These are phyloP conservation scores for Candida broadrunensis DNA, from an alignment of 805 yeast genomes.

Conservation along the genomic window DNA sequence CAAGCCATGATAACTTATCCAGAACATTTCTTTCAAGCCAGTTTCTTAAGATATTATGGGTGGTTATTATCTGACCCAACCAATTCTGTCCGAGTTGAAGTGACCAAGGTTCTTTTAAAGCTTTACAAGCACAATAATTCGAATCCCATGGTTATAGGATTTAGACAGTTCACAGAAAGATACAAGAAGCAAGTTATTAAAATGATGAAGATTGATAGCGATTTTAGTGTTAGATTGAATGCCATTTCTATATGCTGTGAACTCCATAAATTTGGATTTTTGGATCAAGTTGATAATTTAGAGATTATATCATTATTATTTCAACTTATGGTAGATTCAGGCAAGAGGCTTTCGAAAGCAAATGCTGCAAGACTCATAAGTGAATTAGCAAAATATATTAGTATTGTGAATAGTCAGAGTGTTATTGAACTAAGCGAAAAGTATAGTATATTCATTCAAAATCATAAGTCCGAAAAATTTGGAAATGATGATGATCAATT, in stretches of 20 bases:
- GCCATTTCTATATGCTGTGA: slow-evolving; percentile 53
- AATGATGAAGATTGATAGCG: slow-evolving; percentile 45
- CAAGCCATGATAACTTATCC: slow-evolving; percentile 72
- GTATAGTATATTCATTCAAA: slow-evolving; percentile 26
- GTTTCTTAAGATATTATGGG: slow-evolving; percentile 74
- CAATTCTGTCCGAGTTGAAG: slow-evolving; percentile 61
- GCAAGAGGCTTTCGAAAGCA: slow-evolving; percentile 4
- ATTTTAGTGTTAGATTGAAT: slow-evolving; percentile 49
- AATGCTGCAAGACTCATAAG: slow-evolving; percentile 25
- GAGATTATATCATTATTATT: slow-evolving; percentile 17
- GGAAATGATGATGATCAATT: slow-evolving; percentile 18
- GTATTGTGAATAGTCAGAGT: slow-evolving; percentile 39
- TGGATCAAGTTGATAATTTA: slow-evolving; percentile 57
- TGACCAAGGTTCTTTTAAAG: slow-evolving; percentile 50
- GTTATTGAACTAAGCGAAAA: slow-evolving; percentile 35
- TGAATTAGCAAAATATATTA: slow-evolving; percentile 57
- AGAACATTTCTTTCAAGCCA: slow-evolving; percentile 64
- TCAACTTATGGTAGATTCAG: slow-evolving; percentile 17
- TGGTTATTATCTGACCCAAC: slow-evolving; percentile 79
- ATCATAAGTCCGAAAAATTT: slow-evolving; percentile 20
- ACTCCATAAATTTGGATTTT: slow-evolving; percentile 56
- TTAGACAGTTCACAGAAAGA: slow-evolving; percentile 76
- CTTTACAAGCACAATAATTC: slow-evolving; percentile 33
- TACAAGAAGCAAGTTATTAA: slow-evolving; percentile 64
- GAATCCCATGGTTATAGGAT: slow-evolving; percentile 48